A percentile compares a stretch with the other conserved stretches of the same genome.
Conservation (phyloP, 805 yeast genomes). For the Candida bentonensis region DNA sequence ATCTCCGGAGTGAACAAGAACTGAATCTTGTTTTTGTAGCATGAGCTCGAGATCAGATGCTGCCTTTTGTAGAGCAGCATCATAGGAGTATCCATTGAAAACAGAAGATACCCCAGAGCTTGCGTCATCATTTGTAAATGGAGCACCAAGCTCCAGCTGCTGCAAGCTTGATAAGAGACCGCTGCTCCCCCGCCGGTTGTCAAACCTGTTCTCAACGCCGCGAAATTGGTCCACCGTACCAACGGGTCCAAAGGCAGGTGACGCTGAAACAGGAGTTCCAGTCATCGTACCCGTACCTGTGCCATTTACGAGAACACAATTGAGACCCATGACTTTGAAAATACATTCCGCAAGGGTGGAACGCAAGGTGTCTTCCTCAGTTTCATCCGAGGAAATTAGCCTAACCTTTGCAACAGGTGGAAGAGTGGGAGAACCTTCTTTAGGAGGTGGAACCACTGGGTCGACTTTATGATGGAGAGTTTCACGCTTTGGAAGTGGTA, state of each 20-base stretch:
- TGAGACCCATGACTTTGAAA: constrained; percentile 54
- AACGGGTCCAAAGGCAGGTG: background rate
- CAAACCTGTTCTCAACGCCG: background rate
- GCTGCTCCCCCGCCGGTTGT: background rate
- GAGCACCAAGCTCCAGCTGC: background rate
- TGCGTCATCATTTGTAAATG: background rate
- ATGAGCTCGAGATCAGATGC: constrained; percentile 35
- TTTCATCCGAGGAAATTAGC: constrained; percentile 32
- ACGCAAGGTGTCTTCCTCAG: constrained; percentile 52
- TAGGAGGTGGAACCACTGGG: constrained; percentile 25
- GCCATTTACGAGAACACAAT: constrained; percentile 16
- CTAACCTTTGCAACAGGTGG: background rate
- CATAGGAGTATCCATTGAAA: constrained; percentile 3
- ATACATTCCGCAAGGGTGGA: constrained; percentile 59
- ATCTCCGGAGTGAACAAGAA: constrained; percentile 49
- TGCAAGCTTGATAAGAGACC: background rate
- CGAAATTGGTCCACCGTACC: background rate
- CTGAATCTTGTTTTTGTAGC: constrained; percentile 37
- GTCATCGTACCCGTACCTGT: background rate
- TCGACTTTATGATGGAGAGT: constrained; percentile 11
- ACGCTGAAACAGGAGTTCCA: background rate
- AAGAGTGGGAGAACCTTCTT: constrained; percentile 1
- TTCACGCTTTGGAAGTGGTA: constrained; percentile 38
- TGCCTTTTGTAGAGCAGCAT: constrained; percentile 10
- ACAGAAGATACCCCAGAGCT: background rate